Evolutionary conservation across 805 yeast genomes (phyloP).

Genomic region (Saccharomycopsis sp.): DNA sequence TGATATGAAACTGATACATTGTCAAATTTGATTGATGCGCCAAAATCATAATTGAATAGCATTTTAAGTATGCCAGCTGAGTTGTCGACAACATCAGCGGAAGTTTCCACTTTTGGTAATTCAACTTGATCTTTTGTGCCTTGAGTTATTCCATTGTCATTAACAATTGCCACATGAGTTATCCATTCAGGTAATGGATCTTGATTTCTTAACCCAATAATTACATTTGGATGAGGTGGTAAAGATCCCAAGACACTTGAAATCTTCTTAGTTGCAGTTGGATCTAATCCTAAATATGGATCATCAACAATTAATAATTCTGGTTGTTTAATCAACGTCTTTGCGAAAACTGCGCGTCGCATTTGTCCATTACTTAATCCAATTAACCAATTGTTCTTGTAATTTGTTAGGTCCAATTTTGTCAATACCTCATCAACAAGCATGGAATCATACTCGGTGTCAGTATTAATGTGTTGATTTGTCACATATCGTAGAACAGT

Average conservation of each 20-base stretch:
- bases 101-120: background rate
- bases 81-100: background rate
- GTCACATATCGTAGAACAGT: constrained; percentile 28
- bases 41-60: background rate
- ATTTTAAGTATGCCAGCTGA: background rate
- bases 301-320: constrained; percentile 72
- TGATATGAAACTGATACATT: constrained; percentile 61
- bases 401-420: constrained; percentile 45
- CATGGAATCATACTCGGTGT: constrained; percentile 26
- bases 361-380: constrained; percentile 91
- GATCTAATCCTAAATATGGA: constrained; percentile 88
- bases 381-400: constrained; percentile 71
- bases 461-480: constrained; percentile 31
- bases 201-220: constrained; percentile 70
- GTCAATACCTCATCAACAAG: constrained; percentile 38
- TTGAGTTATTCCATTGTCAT: constrained; percentile 26
- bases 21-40: constrained; percentile 41
- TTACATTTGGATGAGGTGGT: constrained; percentile 45
- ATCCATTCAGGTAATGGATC: constrained; percentile 79
- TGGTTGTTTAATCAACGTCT: constrained; percentile 60
- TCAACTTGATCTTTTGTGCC: background rate
- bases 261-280: constrained; percentile 55
- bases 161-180: constrained; percentile 59
- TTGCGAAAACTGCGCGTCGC: constrained; percentile 82
- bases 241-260: constrained; percentile 43